Evolutionary conservation across 2,329 filamentous ascomycete species (phyloP).

Genomic region (Ascochyta pisi): DNA sequence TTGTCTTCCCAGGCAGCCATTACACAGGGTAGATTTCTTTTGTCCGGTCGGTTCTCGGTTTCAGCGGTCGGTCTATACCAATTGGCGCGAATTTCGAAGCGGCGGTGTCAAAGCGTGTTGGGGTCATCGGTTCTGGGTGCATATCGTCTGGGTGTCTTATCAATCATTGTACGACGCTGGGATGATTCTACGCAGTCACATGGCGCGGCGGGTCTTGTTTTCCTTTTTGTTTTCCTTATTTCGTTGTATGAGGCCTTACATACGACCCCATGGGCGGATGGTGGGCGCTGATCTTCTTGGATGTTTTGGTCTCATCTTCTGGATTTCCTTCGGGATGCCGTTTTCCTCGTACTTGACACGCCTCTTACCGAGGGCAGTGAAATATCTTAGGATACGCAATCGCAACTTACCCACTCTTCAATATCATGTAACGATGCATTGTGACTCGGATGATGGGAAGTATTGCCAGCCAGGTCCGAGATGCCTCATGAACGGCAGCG

Average conservation of each 20-base stretch:
- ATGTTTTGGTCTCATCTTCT: slow-evolving; percentile 36
- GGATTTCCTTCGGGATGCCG: slow-evolving; percentile 26
- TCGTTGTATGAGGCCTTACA: slow-evolving; percentile 46
- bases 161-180: slow-evolving; percentile 50
- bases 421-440: background rate
- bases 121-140: slow-evolving; percentile 43
- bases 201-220: slow-evolving; percentile 38
- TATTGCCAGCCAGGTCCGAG: background rate
- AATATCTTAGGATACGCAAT: slow-evolving; percentile 43
- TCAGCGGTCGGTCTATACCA: slow-evolving; percentile 52
- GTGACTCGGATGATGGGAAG: background rate
- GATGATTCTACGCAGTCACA: slow-evolving; percentile 48
- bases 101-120: slow-evolving; percentile 46
- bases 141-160: slow-evolving; percentile 43
- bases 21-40: slow-evolving; percentile 52
- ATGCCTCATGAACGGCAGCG: background rate
- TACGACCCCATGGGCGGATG: slow-evolving; percentile 24
- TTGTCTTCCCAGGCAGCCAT: slow-evolving; percentile 28
- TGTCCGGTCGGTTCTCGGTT: slow-evolving; percentile 45
- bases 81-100: slow-evolving; percentile 49
- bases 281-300: slow-evolving; percentile 39
- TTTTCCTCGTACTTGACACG: slow-evolving; percentile 43
- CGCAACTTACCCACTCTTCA: slow-evolving; percentile 37
- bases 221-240: slow-evolving; percentile 27
- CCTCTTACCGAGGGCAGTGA: slow-evolving; percentile 48